Conservation (phyloP, 2,329 filamentous ascomycete species). For the Xylaria sp. region DNA sequence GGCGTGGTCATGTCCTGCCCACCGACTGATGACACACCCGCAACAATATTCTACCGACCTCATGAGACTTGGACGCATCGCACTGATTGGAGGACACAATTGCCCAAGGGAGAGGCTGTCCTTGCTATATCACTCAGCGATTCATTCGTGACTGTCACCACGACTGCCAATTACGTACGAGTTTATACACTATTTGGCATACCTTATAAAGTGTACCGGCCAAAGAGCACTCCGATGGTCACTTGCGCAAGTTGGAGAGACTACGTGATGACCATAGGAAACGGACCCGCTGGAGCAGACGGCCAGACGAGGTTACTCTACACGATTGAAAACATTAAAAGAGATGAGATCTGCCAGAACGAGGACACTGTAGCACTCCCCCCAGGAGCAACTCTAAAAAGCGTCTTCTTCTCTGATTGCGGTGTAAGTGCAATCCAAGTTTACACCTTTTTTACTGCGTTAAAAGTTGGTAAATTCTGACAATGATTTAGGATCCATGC, state of each 20-base stretch:
- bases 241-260: slow-evolving; percentile 95
- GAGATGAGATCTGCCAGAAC: slow-evolving; percentile 93
- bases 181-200: slow-evolving; percentile 94
- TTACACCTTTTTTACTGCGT: slow-evolving; percentile 29
- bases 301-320: slow-evolving; percentile 84
- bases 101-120: slow-evolving; percentile 89
- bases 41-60: slow-evolving; percentile 93
- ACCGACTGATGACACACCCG: slow-evolving; percentile 72
- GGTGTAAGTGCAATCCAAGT: slow-evolving; percentile 69
- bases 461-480: slow-evolving; percentile 35
- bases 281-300: slow-evolving; percentile 84
- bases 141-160: slow-evolving; percentile 90
- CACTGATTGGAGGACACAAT: slow-evolving; percentile 86
- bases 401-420: slow-evolving; percentile 89
- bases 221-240: slow-evolving; percentile 89
- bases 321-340: slow-evolving; percentile 93
- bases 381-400: slow-evolving; percentile 77
- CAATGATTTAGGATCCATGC: slow-evolving; percentile 77
- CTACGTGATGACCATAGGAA: slow-evolving; percentile 96
- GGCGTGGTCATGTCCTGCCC: slow-evolving; percentile 88
- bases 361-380: slow-evolving; percentile 91
- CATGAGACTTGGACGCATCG: slow-evolving; percentile 97
- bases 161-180: slow-evolving; percentile 86
- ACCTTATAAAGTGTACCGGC: slow-evolving; percentile 87
- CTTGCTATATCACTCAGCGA: slow-evolving; percentile 91